These are phyloP conservation scores for Eleusine coracana DNA, from an alignment of 176 grass and related monocot genomes.

Conservation along the genomic window DNA sequence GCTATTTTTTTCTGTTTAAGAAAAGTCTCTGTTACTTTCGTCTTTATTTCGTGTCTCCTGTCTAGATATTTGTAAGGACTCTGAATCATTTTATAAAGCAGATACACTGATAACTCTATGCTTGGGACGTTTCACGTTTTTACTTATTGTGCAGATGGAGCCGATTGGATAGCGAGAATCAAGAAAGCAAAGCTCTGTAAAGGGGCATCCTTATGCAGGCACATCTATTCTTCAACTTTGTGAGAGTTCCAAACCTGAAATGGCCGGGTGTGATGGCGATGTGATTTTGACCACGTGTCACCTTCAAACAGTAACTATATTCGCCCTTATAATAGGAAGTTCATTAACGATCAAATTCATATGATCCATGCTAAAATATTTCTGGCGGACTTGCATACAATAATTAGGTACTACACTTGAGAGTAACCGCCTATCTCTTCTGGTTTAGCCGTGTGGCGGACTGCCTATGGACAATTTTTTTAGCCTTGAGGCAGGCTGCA, in stretches of 20 bases:
- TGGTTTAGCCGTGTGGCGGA: not conserved
- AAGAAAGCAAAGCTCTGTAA: not conserved
- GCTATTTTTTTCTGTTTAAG: slow-evolving; percentile 12
- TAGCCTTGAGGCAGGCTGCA: slow-evolving; percentile 11
- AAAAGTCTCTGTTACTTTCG: not conserved
- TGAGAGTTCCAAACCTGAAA: not conserved
- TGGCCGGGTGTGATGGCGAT: slow-evolving; percentile 6
- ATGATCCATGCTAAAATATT: not conserved
- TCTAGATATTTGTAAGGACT: not conserved
- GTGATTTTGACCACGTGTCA: slow-evolving; percentile 29
- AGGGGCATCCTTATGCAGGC: slow-evolving; percentile 23
- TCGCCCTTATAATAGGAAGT: not conserved
- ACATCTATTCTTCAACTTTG: slow-evolving; percentile 29
- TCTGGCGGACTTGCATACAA: not conserved
- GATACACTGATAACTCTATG: not conserved
- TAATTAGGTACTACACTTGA: not conserved
- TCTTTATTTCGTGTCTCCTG: not conserved
- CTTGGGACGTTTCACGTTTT: not conserved
- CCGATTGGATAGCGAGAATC: slow-evolving; percentile 18
- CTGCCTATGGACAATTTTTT: not conserved
- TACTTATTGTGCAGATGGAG: not conserved
- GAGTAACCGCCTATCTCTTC: slow-evolving; percentile 6
- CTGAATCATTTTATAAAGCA: not conserved
- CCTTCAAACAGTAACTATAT: slow-evolving; percentile 43
- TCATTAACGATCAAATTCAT: not conserved